A percentile compares a stretch with the other conserved stretches of the same genome.
Conservation (phyloP, 1,139 yeast genomes). For the Lodderomyces elongisporus region DNA sequence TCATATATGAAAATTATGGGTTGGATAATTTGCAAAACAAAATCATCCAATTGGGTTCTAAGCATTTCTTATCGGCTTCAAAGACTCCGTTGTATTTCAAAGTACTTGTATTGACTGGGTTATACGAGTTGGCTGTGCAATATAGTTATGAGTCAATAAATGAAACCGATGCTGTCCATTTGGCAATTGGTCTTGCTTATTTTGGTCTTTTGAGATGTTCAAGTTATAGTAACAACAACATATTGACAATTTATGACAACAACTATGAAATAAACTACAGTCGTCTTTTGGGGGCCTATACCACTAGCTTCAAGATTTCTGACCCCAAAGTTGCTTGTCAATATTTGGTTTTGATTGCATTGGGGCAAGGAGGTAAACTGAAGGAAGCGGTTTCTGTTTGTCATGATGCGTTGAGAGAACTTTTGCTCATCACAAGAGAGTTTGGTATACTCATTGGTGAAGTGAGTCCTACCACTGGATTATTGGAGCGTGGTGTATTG, state of each 20-base stretch:
- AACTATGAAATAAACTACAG: constrained; percentile 51
- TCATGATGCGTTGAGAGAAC: constrained; percentile 78
- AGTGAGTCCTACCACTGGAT: constrained; percentile 62
- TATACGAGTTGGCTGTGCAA: constrained; percentile 77
- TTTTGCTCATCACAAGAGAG: constrained; percentile 82
- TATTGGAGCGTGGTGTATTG: constrained; percentile 76
- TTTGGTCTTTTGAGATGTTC: constrained; percentile 65
- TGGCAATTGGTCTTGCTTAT: constrained; percentile 76
- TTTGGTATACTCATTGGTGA: constrained; percentile 79
- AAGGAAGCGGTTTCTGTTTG: constrained; percentile 52
- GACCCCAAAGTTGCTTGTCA: constrained; percentile 92
- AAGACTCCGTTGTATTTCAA: constrained; percentile 75
- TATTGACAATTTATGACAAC: constrained; percentile 29
- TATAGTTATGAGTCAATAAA: constrained; percentile 57
- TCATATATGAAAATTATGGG: constrained; percentile 68
- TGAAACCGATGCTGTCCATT: constrained; percentile 86
- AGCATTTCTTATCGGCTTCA: constrained; percentile 55
- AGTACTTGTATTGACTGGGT: constrained; percentile 68
- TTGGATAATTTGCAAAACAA: constrained; percentile 70
- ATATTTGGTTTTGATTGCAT: constrained; percentile 68
- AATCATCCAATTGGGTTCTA: constrained; percentile 68
- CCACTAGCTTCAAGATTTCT: constrained; percentile 74
- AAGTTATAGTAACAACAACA: constrained; percentile 24
- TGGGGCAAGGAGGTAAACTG: constrained; percentile 27
- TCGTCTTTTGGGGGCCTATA: constrained; percentile 62